Percentiles rank a stretch among this genome's conserved stretches.
phyloP scores from a whole-genome alignment of 2,329 filamentous ascomycete species.

The Beauveria rudraprayagi region DNA sequence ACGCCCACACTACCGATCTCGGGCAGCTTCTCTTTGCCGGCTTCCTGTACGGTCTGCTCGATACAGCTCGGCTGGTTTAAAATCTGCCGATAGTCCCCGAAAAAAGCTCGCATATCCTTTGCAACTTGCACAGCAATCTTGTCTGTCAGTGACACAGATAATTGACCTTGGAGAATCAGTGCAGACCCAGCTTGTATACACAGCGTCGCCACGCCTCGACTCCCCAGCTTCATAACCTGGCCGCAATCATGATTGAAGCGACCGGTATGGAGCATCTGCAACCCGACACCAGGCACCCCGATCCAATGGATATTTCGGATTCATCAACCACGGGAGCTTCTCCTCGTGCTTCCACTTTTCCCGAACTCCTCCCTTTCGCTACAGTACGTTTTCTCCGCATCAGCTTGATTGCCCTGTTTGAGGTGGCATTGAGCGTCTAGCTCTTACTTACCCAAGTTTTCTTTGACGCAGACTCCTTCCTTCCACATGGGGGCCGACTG shows the following conservation, averaged over 20 bases:
- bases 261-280: background rate
- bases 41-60: background rate
- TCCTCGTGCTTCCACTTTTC: background rate
- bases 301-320: slow-evolving; percentile 2
- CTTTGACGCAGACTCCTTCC: slow-evolving; percentile 19
- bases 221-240: background rate
- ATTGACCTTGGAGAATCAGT: background rate
- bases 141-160: background rate
- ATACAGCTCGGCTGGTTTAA: background rate
- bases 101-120: background rate
- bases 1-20: background rate
- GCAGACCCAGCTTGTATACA: background rate
- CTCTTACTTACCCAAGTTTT: background rate
- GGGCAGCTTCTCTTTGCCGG: background rate
- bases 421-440: background rate
- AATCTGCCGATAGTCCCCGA: background rate
- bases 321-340: background rate
- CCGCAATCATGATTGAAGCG: background rate
- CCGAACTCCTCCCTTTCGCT: slow-evolving; percentile 4
- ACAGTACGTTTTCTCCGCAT: background rate
- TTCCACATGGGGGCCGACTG: slow-evolving; percentile 27
- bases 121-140: background rate
- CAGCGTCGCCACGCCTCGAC: background rate
- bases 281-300: background rate
- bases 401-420: background rate